Evolutionary conservation across 371 early-diverging fungal genomes (phyloP), one percentile per base, ranked within the genome.

Genomic region (Mortierella sp.): DNA sequence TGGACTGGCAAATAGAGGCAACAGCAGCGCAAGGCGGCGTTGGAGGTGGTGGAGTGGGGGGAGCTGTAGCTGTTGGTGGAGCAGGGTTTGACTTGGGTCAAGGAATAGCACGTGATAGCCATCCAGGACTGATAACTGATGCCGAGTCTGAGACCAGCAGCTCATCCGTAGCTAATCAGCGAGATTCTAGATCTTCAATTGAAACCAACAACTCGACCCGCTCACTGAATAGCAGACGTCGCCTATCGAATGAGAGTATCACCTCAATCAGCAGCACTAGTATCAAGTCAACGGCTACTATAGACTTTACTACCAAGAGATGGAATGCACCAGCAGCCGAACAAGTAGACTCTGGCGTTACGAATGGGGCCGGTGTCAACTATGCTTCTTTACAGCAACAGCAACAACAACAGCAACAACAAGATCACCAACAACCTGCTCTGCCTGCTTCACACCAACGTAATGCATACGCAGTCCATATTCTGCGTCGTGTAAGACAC

Each of bases 401-500:
- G 1, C 64, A 64, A 19, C 59, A 47, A 41, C 71, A 48, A 21
- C 70, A 70, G 19, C 67, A 67, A 33, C 76, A 64, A 32, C 79
- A 73, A n/a, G 70, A 73, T 8, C 74, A 71, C 6, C 81, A 71
- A 13, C 67, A 52, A n/a, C 72, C 63, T 13, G 58, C 45, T 15
- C 55, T 24, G 10, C 55, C 55, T 24, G 22, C 55, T 28, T 55
- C 55, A 53, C 82, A 87, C 47, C 86, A 80, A 40, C 84, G 90
- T 2, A 92, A 91, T 65, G 85, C 85, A 5, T 88, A 91, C 72
- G 94, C 91, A 0, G 76, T 89, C 16, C 81, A 84, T 36, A 87
- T 93, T 13, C 86, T 95, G 62, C 84, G 86, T 33, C 81, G 91
- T 16, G 88, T 95, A 15, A 78, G 90, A 32, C 76, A 84, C n/a